A percentile compares a stretch with the other conserved stretches of the same genome.
These are phyloP conservation scores for Sutorius eximius DNA, from an alignment of 1,284 basidiomycete species.

Conservation along the genomic window DNA sequence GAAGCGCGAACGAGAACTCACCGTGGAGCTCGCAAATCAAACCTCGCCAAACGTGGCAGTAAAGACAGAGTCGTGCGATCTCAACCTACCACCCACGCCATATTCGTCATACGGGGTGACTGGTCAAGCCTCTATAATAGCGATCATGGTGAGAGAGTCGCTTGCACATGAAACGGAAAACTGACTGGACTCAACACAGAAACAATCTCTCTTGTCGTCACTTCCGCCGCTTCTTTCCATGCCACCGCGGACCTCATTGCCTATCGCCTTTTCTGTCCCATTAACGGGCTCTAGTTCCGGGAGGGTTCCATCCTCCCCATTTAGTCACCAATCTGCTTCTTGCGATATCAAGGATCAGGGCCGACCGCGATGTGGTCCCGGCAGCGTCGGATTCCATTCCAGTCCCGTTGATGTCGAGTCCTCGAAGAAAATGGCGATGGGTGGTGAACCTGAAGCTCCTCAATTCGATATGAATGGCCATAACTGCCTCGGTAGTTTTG, in stretches of 20 bases:
- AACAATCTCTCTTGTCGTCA: conserved; percentile 68
- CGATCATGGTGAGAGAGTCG: conserved; percentile 60
- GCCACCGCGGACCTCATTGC: conserved; percentile 52
- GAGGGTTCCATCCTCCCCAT: conserved; percentile 44
- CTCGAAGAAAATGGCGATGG: conserved; percentile 31
- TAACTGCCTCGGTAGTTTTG: conserved; percentile 54
- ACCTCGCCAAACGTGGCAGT: conserved; percentile 39
- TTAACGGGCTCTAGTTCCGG: conserved; percentile 39
- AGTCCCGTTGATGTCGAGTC: conserved; percentile 43
- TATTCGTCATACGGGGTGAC: conserved; percentile 42
- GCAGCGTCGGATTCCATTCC: conserved; percentile 51
- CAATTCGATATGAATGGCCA: conserved; percentile 52
- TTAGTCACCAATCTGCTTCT: conserved; percentile 56
- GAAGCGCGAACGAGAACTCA: conserved; percentile 65
- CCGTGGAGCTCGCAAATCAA: conserved; percentile 53
- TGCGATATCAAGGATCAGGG: conserved; percentile 55
- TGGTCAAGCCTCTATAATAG: conserved; percentile 58
- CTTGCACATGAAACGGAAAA: conserved; percentile 8
- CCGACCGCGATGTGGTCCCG: conserved; percentile 46
- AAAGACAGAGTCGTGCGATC: conserved; percentile 56
- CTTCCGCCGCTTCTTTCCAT: conserved; percentile 72
- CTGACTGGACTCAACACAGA: conserved; percentile 28
- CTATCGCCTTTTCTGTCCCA: conserved; percentile 56
- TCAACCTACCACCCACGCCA: conserved; percentile 42
- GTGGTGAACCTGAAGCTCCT: conserved; percentile 41